Evolutionary conservation across 306 rosid species (phyloP).

Genomic region (Dryas octopetala): DNA sequence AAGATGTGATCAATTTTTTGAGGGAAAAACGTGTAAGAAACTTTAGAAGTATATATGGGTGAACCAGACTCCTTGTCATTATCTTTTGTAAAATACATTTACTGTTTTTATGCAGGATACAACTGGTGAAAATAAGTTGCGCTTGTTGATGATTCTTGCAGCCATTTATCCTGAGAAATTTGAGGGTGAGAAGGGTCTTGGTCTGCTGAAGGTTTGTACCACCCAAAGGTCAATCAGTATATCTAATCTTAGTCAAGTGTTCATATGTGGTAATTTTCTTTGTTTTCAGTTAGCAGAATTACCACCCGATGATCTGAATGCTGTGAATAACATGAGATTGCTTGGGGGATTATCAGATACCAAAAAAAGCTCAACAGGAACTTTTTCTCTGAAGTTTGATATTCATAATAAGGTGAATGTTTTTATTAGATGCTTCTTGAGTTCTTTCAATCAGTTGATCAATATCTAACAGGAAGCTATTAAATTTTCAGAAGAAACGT

Average conservation of each 20-base stretch:
- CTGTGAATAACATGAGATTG: constrained; percentile 68
- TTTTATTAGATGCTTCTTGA: constrained; percentile 11
- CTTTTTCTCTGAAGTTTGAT: constrained; percentile 85
- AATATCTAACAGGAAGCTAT: constrained; percentile 33
- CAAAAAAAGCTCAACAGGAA: constrained; percentile 55
- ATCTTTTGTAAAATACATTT: constrained; percentile 6
- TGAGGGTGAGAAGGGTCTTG: constrained; percentile 87
- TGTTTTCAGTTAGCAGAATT: constrained; percentile 64
- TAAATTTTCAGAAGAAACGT: constrained; percentile 71
- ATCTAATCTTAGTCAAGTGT: constrained; percentile 7
- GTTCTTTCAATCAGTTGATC: neutral
- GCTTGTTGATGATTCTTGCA: constrained; percentile 90
- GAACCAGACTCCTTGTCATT: neutral
- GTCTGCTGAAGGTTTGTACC: constrained; percentile 76
- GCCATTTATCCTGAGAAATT: constrained; percentile 91
- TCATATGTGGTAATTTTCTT: constrained; percentile 15
- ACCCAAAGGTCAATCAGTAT: constrained; percentile 6
- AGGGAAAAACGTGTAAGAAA: constrained; percentile 60
- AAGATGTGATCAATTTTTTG: constrained; percentile 82
- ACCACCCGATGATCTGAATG: constrained; percentile 70
- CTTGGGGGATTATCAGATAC: constrained; percentile 67
- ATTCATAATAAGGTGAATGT: constrained; percentile 65
- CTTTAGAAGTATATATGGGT: constrained; percentile 14
- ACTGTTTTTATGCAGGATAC: constrained; percentile 64
- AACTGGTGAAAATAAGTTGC: constrained; percentile 84